Evolutionary conservation across 208 protist genomes (phyloP).

Genomic region (Lotmaria passim): DNA sequence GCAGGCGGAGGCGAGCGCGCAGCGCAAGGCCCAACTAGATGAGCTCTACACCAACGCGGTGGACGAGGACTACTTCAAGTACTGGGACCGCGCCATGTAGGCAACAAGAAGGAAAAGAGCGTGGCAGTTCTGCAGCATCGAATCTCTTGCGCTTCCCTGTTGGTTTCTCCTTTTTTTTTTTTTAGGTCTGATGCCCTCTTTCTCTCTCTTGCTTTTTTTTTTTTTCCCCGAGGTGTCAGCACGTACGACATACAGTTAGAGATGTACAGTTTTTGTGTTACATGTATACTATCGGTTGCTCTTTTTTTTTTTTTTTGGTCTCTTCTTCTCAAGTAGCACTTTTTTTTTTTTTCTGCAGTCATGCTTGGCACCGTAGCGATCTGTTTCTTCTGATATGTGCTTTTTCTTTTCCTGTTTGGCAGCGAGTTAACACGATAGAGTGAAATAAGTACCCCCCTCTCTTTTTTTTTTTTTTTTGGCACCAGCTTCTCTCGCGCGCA

Average conservation of each 20-base stretch:
- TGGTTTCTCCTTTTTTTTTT: background rate
- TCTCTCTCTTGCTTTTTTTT: background rate
- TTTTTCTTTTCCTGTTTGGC: constrained; percentile 6
- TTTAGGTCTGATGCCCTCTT: background rate
- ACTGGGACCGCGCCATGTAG: constrained; percentile 86
- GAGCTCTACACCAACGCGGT: constrained; percentile 87
- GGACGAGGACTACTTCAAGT: constrained; percentile 93
- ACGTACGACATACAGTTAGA: background rate
- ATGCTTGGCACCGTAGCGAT: background rate
- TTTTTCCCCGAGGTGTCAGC: background rate
- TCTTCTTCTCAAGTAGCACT: no score
- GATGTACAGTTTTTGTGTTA: constrained; percentile 5
- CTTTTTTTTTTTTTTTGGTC: background rate
- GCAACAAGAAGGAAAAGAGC: background rate
- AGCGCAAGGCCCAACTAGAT: constrained; percentile 68
- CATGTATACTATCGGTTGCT: constrained; percentile 10
- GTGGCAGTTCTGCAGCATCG: background rate
- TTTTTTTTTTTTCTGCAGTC: background rate
- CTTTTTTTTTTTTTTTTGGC: no score
- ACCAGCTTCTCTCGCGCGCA: no score
- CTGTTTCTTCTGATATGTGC: background rate
- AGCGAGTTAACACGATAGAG: no score
- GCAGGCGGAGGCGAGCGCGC: constrained; percentile 54
- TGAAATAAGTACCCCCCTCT: no score
- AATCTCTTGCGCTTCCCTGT: background rate